Base-by-base conservation (phyloP, 768 basidiomycete genomes). In the Sistotremastrum suecicum region DNA sequence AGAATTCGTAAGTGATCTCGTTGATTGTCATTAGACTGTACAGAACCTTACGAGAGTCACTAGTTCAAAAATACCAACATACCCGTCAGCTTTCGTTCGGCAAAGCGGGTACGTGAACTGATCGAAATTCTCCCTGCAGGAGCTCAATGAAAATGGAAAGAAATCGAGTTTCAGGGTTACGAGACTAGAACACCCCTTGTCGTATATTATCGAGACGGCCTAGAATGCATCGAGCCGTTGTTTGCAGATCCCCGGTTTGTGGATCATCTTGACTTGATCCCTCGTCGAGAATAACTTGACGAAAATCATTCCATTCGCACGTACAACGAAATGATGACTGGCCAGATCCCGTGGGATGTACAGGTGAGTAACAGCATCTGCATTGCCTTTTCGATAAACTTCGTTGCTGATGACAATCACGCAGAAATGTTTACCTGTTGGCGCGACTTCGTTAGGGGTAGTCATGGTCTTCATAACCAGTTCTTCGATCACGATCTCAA, bases 401-500 rank as follows among this genome's bases (percentile, higher is more conserved):
- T 20, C 20, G 20, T 20, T 20, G 20, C 20, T 20, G 20, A 20
- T 20, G 20, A 20, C 20, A 20, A 20, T 20, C 20, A 20, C 20
- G 20, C 20, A 20, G 20, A 20, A 20, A 20, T 20, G 20, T 20
- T 20, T 20, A 20, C 20, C 20, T 20, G 20, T 20, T 20, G 20
- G 20, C 20, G 20, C 20, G 20, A 20, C 20, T 20, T 20, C 20
- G 20, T 20, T 20, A 20, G 20, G 20, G 20, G 20, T 20, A 20
- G 20, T 20, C 20, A 20, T 20, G 20, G 20, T 20, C 20, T 20
- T 20, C 60, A 64, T 53, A 63, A 58, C 44, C 34, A 44, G 12
- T 69, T 60, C 37, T 68, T 56, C 50, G 63, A 71, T 45, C 68
- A 69, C 44, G 59, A 65, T 45, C 50, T 53, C 1, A 58, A 61